Percentiles rank a stretch among this genome's conserved stretches.
These are phyloP conservation scores for Abrus precatorius DNA, from an alignment of 306 rosid species.

Conservation along the genomic window DNA sequence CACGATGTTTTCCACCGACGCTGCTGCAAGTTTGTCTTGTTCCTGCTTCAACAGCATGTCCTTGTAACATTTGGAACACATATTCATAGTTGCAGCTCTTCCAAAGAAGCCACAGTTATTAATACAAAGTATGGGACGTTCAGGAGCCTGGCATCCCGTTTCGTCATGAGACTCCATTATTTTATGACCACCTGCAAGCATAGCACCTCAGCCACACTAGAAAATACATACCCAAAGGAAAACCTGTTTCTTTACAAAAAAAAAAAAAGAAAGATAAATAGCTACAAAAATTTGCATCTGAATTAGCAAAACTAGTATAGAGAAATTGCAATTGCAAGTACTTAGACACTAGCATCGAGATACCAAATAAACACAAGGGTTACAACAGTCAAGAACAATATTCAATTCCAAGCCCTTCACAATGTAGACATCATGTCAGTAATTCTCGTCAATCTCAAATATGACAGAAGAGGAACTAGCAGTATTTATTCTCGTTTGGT, in stretches of 20 bases:
- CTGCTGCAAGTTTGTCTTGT: constrained; percentile 66
- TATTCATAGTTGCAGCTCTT: constrained; percentile 80
- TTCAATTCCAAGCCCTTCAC: background rate
- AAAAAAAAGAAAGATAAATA: background rate
- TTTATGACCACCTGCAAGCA: constrained; percentile 54
- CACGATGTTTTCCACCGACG: constrained; percentile 76
- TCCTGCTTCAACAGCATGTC: constrained; percentile 77
- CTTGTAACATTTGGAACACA: constrained; percentile 91
- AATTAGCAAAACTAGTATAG: background rate
- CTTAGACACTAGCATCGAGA: background rate
- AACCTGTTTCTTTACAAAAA: background rate
- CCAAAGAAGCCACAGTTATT: constrained; percentile 89
- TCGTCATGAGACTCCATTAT: constrained; percentile 81
- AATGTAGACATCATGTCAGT: constrained; percentile 7
- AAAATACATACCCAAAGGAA: background rate
- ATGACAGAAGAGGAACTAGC: constrained; percentile 3
- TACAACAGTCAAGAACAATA: background rate
- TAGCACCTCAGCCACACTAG: background rate
- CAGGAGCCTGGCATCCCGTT: constrained; percentile 70
- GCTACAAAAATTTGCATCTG: background rate
- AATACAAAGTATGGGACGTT: constrained; percentile 73
- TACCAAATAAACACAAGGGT: constrained; percentile 26
- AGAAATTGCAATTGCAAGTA: constrained; percentile 8
- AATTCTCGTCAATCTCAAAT: constrained; percentile 9
- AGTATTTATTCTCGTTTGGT: constrained; percentile 3